A percentile compares a stretch with the other conserved stretches of the same genome.
phyloP scores from a whole-genome alignment of 257 asterid genomes.

The Datura wrightii region DNA sequence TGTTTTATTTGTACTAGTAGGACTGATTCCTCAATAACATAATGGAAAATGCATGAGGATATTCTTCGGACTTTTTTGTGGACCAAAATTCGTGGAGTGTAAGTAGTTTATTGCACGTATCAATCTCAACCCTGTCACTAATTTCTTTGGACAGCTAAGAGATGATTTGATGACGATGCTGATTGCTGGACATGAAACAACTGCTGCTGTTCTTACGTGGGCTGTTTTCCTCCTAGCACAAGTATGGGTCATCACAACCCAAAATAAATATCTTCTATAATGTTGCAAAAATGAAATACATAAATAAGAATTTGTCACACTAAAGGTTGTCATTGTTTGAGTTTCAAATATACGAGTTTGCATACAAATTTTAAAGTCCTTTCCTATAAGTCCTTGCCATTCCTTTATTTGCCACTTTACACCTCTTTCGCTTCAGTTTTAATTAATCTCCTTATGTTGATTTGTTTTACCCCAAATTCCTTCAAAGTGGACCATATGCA shows the following conservation, averaged over 20 bases:
- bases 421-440: background rate
- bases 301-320: background rate
- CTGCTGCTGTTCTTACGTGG: conserved; percentile 99
- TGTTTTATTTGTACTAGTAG: background rate
- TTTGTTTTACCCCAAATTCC: conserved; percentile 27
- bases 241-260: conserved; percentile 48
- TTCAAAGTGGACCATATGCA: conserved; percentile 28
- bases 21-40: conserved; percentile 14
- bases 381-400: background rate
- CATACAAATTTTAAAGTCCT: background rate
- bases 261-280: conserved; percentile 12
- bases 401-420: background rate
- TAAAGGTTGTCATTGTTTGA: conserved; percentile 16
- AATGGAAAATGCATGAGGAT: background rate
- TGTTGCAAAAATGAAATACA: conserved; percentile 14
- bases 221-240: conserved; percentile 91
- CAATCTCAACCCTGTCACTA: conserved; percentile 23
- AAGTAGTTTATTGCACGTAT: background rate
- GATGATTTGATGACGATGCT: conserved; percentile 99
- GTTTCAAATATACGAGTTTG: background rate
- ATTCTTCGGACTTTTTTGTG: conserved; percentile 4
- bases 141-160: conserved; percentile 65
- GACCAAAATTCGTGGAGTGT: conserved; percentile 2
- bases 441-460: conserved; percentile 16
- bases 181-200: conserved; percentile 98